These are phyloP conservation scores for Xylariaceae sp. DNA, from an alignment of 2,329 filamentous ascomycete genomes.

Conservation along the genomic window DNA sequence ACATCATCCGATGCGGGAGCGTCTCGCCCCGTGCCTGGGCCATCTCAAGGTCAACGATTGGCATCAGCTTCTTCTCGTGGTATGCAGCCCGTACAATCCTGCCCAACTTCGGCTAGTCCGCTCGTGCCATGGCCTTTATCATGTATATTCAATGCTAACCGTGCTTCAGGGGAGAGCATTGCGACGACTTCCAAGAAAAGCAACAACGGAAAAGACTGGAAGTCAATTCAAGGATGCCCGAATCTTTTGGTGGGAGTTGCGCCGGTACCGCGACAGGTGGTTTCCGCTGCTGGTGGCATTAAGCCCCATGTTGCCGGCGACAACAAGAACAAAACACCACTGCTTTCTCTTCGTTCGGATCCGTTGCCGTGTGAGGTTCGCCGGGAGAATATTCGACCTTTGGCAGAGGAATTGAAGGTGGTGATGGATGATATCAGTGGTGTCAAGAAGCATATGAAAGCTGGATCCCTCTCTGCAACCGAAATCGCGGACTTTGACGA, in stretches of 20 bases:
- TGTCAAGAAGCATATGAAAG: slow-evolving; percentile 5
- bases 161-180: not conserved
- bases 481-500: slow-evolving; percentile 8
- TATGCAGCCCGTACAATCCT: slow-evolving; percentile 8
- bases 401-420: slow-evolving; percentile 9
- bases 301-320: slow-evolving; percentile 19
- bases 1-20: not conserved
- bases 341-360: slow-evolving; percentile 8
- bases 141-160: too few relatives aligned
- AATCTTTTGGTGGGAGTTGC: slow-evolving; percentile 12
- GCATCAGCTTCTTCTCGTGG: not conserved
- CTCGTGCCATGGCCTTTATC: too few relatives aligned
- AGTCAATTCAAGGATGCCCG: slow-evolving; percentile 13
- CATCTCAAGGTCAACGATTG: slow-evolving; percentile 6
- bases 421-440: slow-evolving; percentile 5
- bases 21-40: slow-evolving; percentile 5
- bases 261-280: slow-evolving; percentile 10
- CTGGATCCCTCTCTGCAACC: not conserved
- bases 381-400: slow-evolving; percentile 15
- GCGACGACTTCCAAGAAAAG: not conserved
- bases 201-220: slow-evolving; percentile 7
- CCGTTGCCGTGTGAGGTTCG: slow-evolving; percentile 17
- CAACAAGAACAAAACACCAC: slow-evolving; percentile 13
- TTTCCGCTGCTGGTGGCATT: slow-evolving; percentile 8
- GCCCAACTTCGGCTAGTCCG: not conserved